phyloP scores from a whole-genome alignment of 257 asterid species.

The Nicotiana paniculata region DNA sequence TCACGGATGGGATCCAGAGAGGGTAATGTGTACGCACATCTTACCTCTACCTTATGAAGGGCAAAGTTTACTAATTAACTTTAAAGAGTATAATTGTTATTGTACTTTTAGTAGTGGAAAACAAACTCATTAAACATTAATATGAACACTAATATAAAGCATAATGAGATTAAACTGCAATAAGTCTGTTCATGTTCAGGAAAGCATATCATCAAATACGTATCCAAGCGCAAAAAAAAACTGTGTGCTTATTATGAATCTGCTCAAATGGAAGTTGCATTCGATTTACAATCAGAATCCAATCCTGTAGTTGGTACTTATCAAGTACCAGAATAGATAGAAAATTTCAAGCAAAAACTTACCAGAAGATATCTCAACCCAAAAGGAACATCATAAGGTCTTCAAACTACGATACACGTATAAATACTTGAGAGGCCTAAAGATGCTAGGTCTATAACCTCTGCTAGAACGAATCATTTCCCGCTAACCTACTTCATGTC shows the following conservation, averaged over 20 bases:
- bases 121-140: not conserved
- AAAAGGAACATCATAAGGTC: not conserved
- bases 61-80: too few relatives aligned
- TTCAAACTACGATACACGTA: not conserved
- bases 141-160: not conserved
- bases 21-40: too few relatives aligned
- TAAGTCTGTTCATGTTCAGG: not conserved
- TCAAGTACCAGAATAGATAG: not conserved
- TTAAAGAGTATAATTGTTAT: too few relatives aligned
- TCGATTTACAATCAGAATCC: not conserved
- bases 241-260: not conserved
- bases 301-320: not conserved
- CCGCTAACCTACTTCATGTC: slow-evolving; percentile 11
- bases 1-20: too few relatives aligned
- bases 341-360: not conserved
- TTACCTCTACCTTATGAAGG: too few relatives aligned
- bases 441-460: not conserved
- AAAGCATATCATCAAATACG: not conserved
- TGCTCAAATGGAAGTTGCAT: not conserved
- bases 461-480: not conserved
- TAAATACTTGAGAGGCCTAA: slow-evolving; percentile 18
- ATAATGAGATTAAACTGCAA: not conserved
- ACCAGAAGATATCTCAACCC: not conserved
- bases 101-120: not conserved
- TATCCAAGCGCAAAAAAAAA: not conserved